Percentiles rank a stretch among this genome's conserved stretches.
Evolutionary conservation across 495 filamentous ascomycete genomes (phyloP).

Genomic region (Rostrohypoxylon terebratum): DNA sequence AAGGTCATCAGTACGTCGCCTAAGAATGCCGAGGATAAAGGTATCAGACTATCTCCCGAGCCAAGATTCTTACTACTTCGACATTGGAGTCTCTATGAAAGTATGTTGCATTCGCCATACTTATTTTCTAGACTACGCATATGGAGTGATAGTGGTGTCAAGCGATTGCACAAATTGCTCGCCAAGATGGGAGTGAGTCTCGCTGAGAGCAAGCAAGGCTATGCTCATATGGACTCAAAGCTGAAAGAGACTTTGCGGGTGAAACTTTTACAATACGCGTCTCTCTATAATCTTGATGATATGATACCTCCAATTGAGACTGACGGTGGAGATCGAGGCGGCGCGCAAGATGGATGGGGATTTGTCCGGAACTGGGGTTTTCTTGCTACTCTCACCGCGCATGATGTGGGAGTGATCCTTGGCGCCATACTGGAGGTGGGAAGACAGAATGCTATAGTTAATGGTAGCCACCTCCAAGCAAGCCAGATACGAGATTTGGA

Average conservation of each 20-base stretch:
- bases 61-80: conserved; percentile 92
- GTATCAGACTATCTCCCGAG: conserved; percentile 93
- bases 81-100: conserved; percentile 97
- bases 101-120: conserved; percentile 97
- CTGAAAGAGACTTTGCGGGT: conserved; percentile 89
- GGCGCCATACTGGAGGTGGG: conserved; percentile 94
- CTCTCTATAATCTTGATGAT: conserved; percentile 90
- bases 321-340: conserved; percentile 66
- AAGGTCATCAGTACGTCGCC: conserved; percentile 90
- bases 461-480: conserved; percentile 50
- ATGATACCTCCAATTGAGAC: conserved; percentile 79
- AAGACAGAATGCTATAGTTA: conserved; percentile 56
- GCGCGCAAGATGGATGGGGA: conserved; percentile 88
- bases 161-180: conserved; percentile 92
- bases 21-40: conserved; percentile 86
- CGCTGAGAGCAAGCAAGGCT: conserved; percentile 92
- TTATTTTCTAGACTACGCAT: conserved; percentile 92
- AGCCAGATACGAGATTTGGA: conserved; percentile 57
- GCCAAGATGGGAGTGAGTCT: conserved; percentile 98
- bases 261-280: conserved; percentile 87
- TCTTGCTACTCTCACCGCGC: conserved; percentile 91
- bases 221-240: conserved; percentile 98
- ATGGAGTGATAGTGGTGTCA: conserved; percentile 90
- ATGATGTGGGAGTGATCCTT: conserved; percentile 89
- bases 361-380: conserved; percentile 98